Evolutionary conservation across 345 rosid genomes (phyloP).

Genomic region (Pugionium cornutum): DNA sequence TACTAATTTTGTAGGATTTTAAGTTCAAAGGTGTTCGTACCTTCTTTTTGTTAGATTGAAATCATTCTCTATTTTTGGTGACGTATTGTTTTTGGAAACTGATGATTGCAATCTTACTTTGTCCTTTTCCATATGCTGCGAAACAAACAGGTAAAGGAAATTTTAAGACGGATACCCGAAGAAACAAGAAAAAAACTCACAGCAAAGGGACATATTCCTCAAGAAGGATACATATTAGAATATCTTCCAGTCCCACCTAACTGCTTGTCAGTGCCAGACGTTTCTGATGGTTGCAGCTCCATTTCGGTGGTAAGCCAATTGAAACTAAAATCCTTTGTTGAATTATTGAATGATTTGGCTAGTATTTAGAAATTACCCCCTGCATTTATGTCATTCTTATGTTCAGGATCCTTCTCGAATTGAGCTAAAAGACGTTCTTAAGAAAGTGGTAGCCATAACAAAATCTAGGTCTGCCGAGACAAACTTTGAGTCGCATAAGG

Average conservation of each 20-base stretch:
- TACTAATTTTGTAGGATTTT: slow-evolving; percentile 19
- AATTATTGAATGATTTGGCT: slow-evolving; percentile 26
- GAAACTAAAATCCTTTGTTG: slow-evolving; percentile 14
- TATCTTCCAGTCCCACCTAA: slow-evolving; percentile 94
- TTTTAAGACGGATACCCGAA: slow-evolving; percentile 64
- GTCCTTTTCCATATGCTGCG: slow-evolving; percentile 25
- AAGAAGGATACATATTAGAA: slow-evolving; percentile 78
- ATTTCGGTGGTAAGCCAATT: slow-evolving; percentile 80
- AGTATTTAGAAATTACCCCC: slow-evolving; percentile 9
- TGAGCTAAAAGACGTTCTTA: slow-evolving; percentile 77
- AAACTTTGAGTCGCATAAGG: slow-evolving; percentile 79
- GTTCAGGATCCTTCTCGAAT: slow-evolving; percentile 77
- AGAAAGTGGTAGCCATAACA: slow-evolving; percentile 64
- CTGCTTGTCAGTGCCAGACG: slow-evolving; percentile 85
- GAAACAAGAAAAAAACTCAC: slow-evolving; percentile 73
- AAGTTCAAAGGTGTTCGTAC: slow-evolving; percentile 12
- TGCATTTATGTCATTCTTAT: slow-evolving; percentile 26
- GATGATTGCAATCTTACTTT: slow-evolving; percentile 19
- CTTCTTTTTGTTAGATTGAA: slow-evolving; percentile 8
- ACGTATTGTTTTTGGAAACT: slow-evolving; percentile 25
- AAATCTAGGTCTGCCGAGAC: slow-evolving; percentile 78
- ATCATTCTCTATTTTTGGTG: slow-evolving; percentile 7
- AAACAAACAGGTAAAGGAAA: slow-evolving; percentile 66
- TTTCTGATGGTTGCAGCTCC: slow-evolving; percentile 75
- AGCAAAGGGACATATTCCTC: slow-evolving; percentile 83